Percentiles rank a stretch among this genome's conserved stretches.
phyloP scores from a whole-genome alignment of 2,329 filamentous ascomycete species.

The Paecilomyces niveus region DNA sequence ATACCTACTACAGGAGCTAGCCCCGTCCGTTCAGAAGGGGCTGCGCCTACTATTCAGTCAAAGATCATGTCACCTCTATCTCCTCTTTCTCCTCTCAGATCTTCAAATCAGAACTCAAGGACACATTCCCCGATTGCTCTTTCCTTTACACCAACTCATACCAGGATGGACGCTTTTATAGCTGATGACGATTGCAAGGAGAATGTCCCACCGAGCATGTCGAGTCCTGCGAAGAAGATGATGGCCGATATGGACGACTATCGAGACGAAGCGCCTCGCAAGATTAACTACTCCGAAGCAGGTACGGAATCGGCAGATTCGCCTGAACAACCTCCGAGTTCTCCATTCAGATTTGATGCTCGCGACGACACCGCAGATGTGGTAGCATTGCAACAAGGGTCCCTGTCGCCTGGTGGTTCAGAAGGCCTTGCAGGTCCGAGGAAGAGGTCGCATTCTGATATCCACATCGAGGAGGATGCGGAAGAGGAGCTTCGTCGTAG shows the following conservation, averaged over 20 bases:
- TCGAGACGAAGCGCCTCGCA: slow-evolving; percentile 7
- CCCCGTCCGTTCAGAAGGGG: slow-evolving; percentile 2
- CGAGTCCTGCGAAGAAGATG: slow-evolving; percentile 17
- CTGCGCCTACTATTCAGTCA: not conserved
- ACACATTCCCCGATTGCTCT: slow-evolving; percentile 20
- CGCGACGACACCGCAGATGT: slow-evolving; percentile 27
- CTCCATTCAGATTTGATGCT: slow-evolving; percentile 28
- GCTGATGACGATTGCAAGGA: slow-evolving; percentile 14
- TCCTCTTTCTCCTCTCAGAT: slow-evolving; percentile 32
- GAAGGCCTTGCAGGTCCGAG: not conserved
- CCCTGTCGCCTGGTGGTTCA: not conserved
- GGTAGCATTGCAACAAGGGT: slow-evolving; percentile 9
- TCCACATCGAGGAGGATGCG: slow-evolving; percentile 15
- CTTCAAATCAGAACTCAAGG: slow-evolving; percentile 35
- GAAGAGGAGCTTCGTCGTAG: slow-evolving; percentile 1
- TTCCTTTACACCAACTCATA: slow-evolving; percentile 9
- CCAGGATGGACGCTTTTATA: slow-evolving; percentile 10
- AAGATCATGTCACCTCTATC: slow-evolving; percentile 35
- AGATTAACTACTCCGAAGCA: slow-evolving; percentile 11
- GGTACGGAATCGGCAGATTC: slow-evolving; percentile 17
- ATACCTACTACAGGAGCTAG: not conserved
- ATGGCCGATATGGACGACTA: slow-evolving; percentile 9
- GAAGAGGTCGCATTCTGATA: slow-evolving; percentile 18
- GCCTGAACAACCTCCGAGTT: slow-evolving; percentile 22
- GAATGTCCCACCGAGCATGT: slow-evolving; percentile 14